A percentile compares a stretch with the other conserved stretches of the same genome.
Evolutionary conservation across 805 yeast species (phyloP).

Genomic region (Pichia californica): DNA sequence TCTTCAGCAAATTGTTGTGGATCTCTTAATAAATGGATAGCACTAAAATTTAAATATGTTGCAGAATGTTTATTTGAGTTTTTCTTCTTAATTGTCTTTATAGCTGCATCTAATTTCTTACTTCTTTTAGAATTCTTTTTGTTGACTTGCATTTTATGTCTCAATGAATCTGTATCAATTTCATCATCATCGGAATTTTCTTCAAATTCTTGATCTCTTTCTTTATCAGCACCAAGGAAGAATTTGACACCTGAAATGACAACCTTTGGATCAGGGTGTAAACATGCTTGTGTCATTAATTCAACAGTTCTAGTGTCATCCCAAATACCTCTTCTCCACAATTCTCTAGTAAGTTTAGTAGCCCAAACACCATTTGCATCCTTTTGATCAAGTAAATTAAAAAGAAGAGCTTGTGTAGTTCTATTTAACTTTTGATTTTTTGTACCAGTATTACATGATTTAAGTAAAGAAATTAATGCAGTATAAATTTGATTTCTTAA

Average conservation of each 20-base stretch:
- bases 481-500: slow-evolving; percentile 77
- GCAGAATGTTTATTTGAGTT: slow-evolving; percentile 49
- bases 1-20: slow-evolving; percentile 97
- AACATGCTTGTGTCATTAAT: slow-evolving; percentile 91
- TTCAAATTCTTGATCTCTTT: slow-evolving; percentile 77
- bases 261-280: slow-evolving; percentile 82
- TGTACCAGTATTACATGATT: slow-evolving; percentile 79
- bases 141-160: slow-evolving; percentile 76
- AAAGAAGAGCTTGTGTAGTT: slow-evolving; percentile 86
- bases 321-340: slow-evolving; percentile 98
- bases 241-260: slow-evolving; percentile 85
- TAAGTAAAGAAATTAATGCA: slow-evolving; percentile 70
- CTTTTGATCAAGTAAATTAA: slow-evolving; percentile 76
- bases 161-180: slow-evolving; percentile 63
- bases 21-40: slow-evolving; percentile 88
- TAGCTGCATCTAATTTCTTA: slow-evolving; percentile 71
- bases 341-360: slow-evolving; percentile 85
- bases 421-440: slow-evolving; percentile 85
- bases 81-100: slow-evolving; percentile 63
- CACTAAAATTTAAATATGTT: slow-evolving; percentile 83
- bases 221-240: slow-evolving; percentile 92
- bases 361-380: slow-evolving; percentile 89
- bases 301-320: slow-evolving; percentile 97
- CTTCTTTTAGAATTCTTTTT: slow-evolving; percentile 77
- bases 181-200: slow-evolving; percentile 62